Percentiles rank a stretch among this genome's conserved stretches.
These are phyloP conservation scores for Sugiyamaella americana DNA, from an alignment of 805 yeast genomes.

Conservation along the genomic window DNA sequence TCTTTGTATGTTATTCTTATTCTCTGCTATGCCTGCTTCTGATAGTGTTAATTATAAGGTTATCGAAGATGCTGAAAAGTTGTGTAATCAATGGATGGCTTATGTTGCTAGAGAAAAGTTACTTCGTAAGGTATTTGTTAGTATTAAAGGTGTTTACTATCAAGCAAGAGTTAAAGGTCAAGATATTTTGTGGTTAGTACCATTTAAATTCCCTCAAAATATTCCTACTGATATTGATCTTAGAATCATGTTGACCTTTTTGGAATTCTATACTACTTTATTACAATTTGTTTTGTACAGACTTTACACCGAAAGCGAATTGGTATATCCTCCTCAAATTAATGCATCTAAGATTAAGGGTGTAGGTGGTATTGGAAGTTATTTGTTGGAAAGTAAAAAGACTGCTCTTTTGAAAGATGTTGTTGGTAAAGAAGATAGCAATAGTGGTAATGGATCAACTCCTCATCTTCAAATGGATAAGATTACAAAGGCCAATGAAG, in stretches of 20 bases:
- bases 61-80: constrained; percentile 78
- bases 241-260: constrained; percentile 92
- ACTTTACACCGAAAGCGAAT: constrained; percentile 75
- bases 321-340: constrained; percentile 87
- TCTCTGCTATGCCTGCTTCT: constrained; percentile 92
- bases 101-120: constrained; percentile 79
- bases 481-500: constrained; percentile 34
- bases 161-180: constrained; percentile 88
- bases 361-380: constrained; percentile 84
- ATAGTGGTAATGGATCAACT: constrained; percentile 43
- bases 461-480: constrained; percentile 36
- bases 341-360: constrained; percentile 69
- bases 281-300: constrained; percentile 81
- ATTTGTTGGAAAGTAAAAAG: constrained; percentile 52
- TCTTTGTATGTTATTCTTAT: constrained; percentile 86
- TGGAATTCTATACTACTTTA: constrained; percentile 91
- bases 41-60: constrained; percentile 71
- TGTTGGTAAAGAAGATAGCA: background rate
- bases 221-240: constrained; percentile 93
- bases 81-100: constrained; percentile 94
- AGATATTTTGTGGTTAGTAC: constrained; percentile 92
- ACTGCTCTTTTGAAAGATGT: background rate
- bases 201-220: constrained; percentile 93
- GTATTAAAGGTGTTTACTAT: constrained; percentile 95
- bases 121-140: constrained; percentile 84